Evolutionary conservation across 768 basidiomycete species (phyloP), one percentile per base, ranked within the genome.

Genomic region (Termitomyces sp.): DNA sequence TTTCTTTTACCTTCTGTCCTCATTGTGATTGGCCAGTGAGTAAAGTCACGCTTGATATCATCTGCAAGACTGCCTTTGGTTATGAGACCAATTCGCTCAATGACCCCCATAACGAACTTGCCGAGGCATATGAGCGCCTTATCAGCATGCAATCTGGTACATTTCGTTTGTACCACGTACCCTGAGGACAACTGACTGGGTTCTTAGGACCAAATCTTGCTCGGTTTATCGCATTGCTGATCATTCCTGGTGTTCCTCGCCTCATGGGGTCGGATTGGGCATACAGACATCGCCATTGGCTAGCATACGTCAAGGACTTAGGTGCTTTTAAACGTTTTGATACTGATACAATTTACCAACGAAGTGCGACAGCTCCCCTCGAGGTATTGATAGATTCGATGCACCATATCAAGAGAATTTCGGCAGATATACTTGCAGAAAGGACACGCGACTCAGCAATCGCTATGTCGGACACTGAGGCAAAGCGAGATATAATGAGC

Each of bases 1-100:
- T 49, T 26, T 18, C 24, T 28, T 28, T 14, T 7, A 3, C 26
- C 12, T 36, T 33, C 36, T 56, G n/a, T 8, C 43, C 30, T 36
- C 18, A 54, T 24, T 13, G 35, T 13, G 35, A 40, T 20, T 35
- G 40, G 18, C 1, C 48, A 80, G 79, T 80, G 74, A 76, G 76
- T 61, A 81, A 79, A 68, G 77, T 75, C 0, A 81, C 80, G 0
- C 72, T 83, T 8, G 80, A 82, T 60, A 79, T 81, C 54, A 81
- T 82, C 46, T 80, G 79, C 66, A 71, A 72, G 7, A 77, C 80
- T 10, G 79, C 78, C 0, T 80, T 82, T 54, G 78, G 77, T 13
- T 82, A 82, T 63, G 65, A 70, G 38, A 60, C 79, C 7, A 75
- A 80, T 59, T 75, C 76, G 2, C 67, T 82, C 13, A 73, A 73